Conservation (phyloP, 2,329 filamentous ascomycete species). For the Metarhizium robertsii region DNA sequence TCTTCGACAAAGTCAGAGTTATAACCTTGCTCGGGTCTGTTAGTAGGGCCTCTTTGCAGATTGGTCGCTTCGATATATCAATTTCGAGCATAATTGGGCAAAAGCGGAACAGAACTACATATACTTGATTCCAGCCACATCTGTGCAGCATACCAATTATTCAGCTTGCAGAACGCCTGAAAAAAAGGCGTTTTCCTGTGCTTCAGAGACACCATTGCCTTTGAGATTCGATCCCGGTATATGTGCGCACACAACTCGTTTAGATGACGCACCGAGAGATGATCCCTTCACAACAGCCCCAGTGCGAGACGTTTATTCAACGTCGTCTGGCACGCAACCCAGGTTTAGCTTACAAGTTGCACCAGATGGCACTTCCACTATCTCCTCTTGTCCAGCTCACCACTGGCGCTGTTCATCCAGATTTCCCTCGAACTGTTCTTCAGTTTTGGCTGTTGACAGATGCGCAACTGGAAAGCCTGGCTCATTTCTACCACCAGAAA, state of each 20-base stretch:
- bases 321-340: conserved; percentile 34
- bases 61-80: background rate
- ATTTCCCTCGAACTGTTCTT: conserved; percentile 58
- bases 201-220: background rate
- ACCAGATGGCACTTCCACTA: conserved; percentile 56
- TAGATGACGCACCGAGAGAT: conserved; percentile 26
- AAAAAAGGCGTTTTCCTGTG: background rate
- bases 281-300: conserved; percentile 18
- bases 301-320: conserved; percentile 17
- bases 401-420: conserved; percentile 52
- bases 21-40: background rate
- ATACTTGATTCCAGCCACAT: conserved; percentile 1
- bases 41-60: background rate
- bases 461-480: conserved; percentile 58
- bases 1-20: conserved; percentile 1
- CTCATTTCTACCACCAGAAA: conserved; percentile 64
- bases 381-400: conserved; percentile 56
- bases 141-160: background rate
- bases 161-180: background rate
- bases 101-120: background rate
- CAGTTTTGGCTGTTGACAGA: conserved; percentile 68
- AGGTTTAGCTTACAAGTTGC: conserved; percentile 50
- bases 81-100: background rate
- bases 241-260: conserved; percentile 3
- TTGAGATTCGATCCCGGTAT: background rate